Evolutionary conservation across 1,284 basidiomycete species (phyloP).

Genomic region (Ceratobasidium papillatum): DNA sequence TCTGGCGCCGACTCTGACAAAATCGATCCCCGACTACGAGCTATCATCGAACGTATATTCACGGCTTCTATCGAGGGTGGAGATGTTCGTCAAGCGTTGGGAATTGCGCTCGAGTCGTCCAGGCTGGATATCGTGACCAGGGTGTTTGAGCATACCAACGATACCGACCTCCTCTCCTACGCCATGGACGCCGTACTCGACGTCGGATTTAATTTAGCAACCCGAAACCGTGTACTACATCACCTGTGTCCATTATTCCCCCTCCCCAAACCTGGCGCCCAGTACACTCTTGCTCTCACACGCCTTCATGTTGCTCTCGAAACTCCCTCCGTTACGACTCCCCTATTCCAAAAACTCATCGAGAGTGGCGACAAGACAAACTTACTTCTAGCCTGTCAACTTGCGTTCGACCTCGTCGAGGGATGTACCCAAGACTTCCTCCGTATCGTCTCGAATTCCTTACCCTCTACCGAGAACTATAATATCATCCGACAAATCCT

Average conservation of each 20-base stretch:
- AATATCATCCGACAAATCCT: constrained; percentile 83
- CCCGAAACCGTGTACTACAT: constrained; percentile 77
- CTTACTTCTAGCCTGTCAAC: constrained; percentile 85
- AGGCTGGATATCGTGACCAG: constrained; percentile 84
- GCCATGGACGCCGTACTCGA: constrained; percentile 90
- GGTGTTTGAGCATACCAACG: constrained; percentile 75
- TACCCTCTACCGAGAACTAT: constrained; percentile 59
- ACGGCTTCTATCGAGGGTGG: constrained; percentile 82
- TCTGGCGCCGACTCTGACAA: constrained; percentile 58
- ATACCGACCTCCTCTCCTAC: constrained; percentile 84
- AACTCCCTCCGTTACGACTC: constrained; percentile 75
- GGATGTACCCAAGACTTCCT: constrained; percentile 93
- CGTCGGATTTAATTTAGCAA: constrained; percentile 79
- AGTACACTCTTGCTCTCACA: constrained; percentile 78
- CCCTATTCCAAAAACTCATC: constrained; percentile 74
- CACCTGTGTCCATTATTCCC: constrained; percentile 87
- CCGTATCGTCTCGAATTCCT: constrained; percentile 48
- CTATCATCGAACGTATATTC: constrained; percentile 89
- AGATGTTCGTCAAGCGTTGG: constrained; percentile 91
- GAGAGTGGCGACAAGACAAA: constrained; percentile 61
- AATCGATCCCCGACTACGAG: constrained; percentile 79
- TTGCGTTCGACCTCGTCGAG: constrained; percentile 93
- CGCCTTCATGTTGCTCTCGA: constrained; percentile 89
- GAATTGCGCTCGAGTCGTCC: constrained; percentile 89
- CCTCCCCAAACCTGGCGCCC: constrained; percentile 73